Percentiles rank a stretch among this genome's conserved stretches.
Conservation (phyloP, 108 stramenopile species). For the Pseudonitzschia multistriata region DNA sequence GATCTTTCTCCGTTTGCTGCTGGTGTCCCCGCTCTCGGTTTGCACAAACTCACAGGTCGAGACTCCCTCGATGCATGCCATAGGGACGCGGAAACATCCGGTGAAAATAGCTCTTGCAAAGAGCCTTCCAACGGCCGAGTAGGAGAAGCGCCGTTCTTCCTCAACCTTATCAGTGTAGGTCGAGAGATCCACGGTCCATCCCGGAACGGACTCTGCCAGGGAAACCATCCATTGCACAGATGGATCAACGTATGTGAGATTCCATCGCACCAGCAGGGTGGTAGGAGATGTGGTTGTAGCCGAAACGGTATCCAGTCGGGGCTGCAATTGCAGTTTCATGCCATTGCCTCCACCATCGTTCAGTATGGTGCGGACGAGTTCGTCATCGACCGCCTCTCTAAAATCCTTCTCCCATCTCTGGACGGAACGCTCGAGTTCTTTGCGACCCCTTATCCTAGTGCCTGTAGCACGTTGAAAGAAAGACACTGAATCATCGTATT, state of each 20-base stretch:
- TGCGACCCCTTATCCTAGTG: slow-evolving; percentile 2
- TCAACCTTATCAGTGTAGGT: slow-evolving; percentile 20
- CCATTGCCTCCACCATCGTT: background rate
- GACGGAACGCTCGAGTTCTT: slow-evolving; percentile 6
- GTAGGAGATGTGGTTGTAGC: background rate
- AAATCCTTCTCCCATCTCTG: slow-evolving; percentile 13
- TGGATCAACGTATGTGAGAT: slow-evolving; percentile 31
- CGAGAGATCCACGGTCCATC: background rate
- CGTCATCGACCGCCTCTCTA: background rate
- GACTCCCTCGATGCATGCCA: slow-evolving; percentile 35
- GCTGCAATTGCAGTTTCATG: background rate
- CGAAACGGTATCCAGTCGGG: background rate
- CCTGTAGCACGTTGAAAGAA: slow-evolving; percentile 17
- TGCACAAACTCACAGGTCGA: slow-evolving; percentile 11
- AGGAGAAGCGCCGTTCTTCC: slow-evolving; percentile 23
- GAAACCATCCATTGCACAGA: slow-evolving; percentile 23
- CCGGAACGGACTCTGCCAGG: slow-evolving; percentile 9
- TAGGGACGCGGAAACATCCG: slow-evolving; percentile 23
- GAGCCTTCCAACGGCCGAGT: slow-evolving; percentile 14
- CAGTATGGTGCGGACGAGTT: background rate
- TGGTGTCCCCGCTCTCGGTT: background rate
- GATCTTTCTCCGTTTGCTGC: slow-evolving; percentile 4
- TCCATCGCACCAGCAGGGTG: slow-evolving; percentile 24
- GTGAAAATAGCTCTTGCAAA: slow-evolving; percentile 20
- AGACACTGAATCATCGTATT: slow-evolving; percentile 28